These are phyloP conservation scores for Fusarium annulatum DNA, from an alignment of 2,329 filamentous ascomycete species.

Conservation along the genomic window DNA sequence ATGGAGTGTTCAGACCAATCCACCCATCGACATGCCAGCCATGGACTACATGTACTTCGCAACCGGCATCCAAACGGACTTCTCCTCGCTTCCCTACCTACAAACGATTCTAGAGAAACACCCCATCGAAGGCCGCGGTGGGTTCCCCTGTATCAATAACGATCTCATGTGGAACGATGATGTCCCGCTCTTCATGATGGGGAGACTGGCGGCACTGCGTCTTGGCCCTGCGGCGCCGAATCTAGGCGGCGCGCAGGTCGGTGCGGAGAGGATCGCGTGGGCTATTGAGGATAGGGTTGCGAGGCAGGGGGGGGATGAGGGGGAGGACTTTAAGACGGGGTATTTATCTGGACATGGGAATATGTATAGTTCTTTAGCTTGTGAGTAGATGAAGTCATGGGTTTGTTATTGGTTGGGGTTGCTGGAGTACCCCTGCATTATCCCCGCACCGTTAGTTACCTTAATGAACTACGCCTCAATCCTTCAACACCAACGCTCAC, in stretches of 20 bases:
- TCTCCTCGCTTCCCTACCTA: slow-evolving; percentile 70
- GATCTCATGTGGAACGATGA: slow-evolving; percentile 80
- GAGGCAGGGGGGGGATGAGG: slow-evolving; percentile 32
- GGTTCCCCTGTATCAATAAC: slow-evolving; percentile 78
- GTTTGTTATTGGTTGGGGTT: neutral
- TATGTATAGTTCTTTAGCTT: slow-evolving; percentile 49
- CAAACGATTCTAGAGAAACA: slow-evolving; percentile 67
- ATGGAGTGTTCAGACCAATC: slow-evolving; percentile 62
- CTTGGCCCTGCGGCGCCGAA: slow-evolving; percentile 80
- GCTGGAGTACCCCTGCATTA: neutral
- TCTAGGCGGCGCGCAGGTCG: slow-evolving; percentile 76
- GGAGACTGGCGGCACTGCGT: slow-evolving; percentile 72
- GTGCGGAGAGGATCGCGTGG: slow-evolving; percentile 80
- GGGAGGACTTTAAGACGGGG: slow-evolving; percentile 25
- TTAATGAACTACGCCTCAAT: neutral
- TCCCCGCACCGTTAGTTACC: neutral
- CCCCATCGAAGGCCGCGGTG: slow-evolving; percentile 71
- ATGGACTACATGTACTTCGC: slow-evolving; percentile 81
- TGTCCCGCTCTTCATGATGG: slow-evolving; percentile 79
- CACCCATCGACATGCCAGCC: slow-evolving; percentile 63
- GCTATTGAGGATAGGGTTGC: slow-evolving; percentile 68
- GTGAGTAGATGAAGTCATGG: slow-evolving; percentile 20
- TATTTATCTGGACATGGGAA: slow-evolving; percentile 53
- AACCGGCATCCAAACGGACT: slow-evolving; percentile 75
- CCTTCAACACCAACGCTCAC: slow-evolving; percentile 3